phyloP scores from a whole-genome alignment of 352 stramenopile genomes.

The Phytophthora brassicae region DNA sequence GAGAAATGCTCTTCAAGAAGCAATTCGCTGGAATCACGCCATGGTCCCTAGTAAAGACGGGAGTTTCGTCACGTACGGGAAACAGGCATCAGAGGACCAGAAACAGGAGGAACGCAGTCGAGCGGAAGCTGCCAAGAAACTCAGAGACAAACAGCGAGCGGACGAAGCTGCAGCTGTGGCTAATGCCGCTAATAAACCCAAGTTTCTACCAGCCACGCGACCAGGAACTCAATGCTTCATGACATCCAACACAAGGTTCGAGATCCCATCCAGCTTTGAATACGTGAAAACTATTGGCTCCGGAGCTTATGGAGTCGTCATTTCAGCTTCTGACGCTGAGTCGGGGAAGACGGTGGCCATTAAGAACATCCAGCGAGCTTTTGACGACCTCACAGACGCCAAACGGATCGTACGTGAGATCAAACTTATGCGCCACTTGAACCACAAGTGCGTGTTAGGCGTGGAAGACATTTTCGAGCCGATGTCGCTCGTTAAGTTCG shows the following conservation, averaged over 20 bases:
- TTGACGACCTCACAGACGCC: conserved; percentile 98
- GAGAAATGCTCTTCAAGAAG: conserved; percentile 77
- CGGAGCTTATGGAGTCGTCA: conserved; percentile 91
- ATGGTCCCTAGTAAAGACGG: conserved; percentile 84
- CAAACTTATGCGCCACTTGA: conserved; percentile 90
- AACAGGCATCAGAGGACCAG: conserved; percentile 72
- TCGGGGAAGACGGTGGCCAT: conserved; percentile 68
- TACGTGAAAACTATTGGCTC: conserved; percentile 89
- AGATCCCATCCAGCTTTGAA: conserved; percentile 77
- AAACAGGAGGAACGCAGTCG: conserved; percentile 71
- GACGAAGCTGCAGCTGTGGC: conserved; percentile 62
- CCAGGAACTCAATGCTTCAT: conserved; percentile 80
- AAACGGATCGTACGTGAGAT: conserved; percentile 99
- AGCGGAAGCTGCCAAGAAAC: conserved; percentile 69
- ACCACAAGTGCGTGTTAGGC: conserved; percentile 88
- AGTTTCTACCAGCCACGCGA: conserved; percentile 75
- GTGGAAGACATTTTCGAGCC: conserved; percentile 82
- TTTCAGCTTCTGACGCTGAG: conserved; percentile 62
- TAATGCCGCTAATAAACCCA: conserved; percentile 79
- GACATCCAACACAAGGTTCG: conserved; percentile 83
- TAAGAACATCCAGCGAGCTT: conserved; percentile 95
- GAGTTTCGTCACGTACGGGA: conserved; percentile 79
- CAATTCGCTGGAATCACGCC: conserved; percentile 86
- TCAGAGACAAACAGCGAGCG: conserved; percentile 71
- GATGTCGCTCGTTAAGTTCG: conserved; percentile 66